Conservation (phyloP, 2,329 filamentous ascomycete species). For the Drechslerella dactyloides region DNA sequence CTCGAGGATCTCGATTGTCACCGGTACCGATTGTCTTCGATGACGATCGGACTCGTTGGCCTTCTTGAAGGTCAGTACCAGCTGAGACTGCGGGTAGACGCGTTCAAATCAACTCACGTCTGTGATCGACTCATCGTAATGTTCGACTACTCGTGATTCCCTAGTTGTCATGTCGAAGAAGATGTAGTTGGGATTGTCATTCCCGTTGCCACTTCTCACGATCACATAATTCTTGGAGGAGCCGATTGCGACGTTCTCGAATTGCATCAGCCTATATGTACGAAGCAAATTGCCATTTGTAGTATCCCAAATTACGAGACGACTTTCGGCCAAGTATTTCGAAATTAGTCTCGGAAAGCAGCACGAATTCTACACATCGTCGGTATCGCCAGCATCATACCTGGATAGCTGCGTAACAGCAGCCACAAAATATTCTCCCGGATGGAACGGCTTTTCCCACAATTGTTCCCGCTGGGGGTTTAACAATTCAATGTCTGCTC, state of each 20-base stretch:
- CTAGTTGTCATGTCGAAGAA: conserved; percentile 8
- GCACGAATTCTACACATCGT: background rate
- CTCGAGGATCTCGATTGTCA: no score
- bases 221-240: conserved; percentile 28
- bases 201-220: conserved; percentile 14
- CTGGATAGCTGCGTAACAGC: background rate
- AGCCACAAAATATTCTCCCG: conserved; percentile 15
- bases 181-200: conserved; percentile 20
- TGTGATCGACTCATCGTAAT: no score
- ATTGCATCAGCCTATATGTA: no score
- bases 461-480: conserved; percentile 21
- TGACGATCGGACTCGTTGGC: no score
- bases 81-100: no score
- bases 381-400: conserved; percentile 9
- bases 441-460: background rate
- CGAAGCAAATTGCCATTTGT: conserved; percentile 16
- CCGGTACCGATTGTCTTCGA: no score
- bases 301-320: conserved; percentile 25
- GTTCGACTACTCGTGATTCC: conserved; percentile 4
- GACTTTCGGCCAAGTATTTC: conserved; percentile 1
- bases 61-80: no score
- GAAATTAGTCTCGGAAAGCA: conserved; percentile 6
- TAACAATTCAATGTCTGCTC: background rate
- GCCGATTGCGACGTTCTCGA: no score
- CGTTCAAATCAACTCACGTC: no score